phyloP scores from a whole-genome alignment of 1,139 yeast genomes.

The Hemisphaericaspora subhashii region DNA sequence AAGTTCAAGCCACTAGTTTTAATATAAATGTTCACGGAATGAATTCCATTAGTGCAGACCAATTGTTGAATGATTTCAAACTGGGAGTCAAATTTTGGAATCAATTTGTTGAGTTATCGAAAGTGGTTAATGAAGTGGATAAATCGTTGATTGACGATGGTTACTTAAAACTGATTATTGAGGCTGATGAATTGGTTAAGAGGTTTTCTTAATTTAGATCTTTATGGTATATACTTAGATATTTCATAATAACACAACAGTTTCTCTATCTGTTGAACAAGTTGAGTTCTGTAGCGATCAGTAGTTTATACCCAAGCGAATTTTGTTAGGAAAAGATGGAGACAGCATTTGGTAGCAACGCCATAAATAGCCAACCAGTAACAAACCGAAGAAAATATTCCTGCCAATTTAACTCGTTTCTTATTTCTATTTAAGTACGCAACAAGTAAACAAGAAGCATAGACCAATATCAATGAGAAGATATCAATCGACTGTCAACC shows the following conservation, averaged over 20 bases:
- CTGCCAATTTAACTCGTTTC: no score
- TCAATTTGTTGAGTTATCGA: conserved; percentile 41
- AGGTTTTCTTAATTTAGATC: conserved; percentile 17
- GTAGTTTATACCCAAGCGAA: no score
- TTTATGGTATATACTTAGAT: conserved; percentile 5
- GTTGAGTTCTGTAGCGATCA: no score
- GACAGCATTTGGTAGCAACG: no score
- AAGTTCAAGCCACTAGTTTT: conserved; percentile 38
- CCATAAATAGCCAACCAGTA: no score
- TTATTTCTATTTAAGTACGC: no score
- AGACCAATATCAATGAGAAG: background rate
- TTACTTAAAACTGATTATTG: conserved; percentile 32
- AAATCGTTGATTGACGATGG: conserved; percentile 32
- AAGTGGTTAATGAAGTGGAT: conserved; percentile 36
- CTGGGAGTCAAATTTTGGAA: conserved; percentile 41
- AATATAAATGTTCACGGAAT: conserved; percentile 46
- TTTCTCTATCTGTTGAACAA: no score
- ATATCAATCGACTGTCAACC: background rate
- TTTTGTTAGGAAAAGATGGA: no score
- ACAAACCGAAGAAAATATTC: no score
- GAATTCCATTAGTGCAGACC: conserved; percentile 38
- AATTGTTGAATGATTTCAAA: conserved; percentile 42
- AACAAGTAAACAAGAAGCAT: no score
- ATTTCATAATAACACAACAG: background rate
- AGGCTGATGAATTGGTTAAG: conserved; percentile 46